Percentiles rank a stretch among this genome's conserved stretches.
Evolutionary conservation across 208 protist genomes (phyloP).

Genomic region (Jaenimonas drosophilae): DNA sequence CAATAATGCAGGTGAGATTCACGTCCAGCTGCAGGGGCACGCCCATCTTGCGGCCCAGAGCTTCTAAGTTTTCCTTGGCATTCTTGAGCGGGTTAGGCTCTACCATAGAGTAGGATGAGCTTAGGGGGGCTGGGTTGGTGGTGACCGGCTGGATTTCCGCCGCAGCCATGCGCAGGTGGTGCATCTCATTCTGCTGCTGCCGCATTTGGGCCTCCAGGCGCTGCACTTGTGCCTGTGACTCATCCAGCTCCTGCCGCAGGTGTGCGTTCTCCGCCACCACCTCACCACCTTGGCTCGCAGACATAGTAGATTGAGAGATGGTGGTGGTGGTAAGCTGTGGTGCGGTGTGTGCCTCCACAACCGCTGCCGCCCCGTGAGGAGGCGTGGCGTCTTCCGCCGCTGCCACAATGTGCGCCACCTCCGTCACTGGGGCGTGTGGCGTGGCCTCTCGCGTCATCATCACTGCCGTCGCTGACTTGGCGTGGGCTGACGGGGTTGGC

Average conservation of each 20-base stretch:
- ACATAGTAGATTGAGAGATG: no score
- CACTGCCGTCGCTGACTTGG: constrained; percentile 15
- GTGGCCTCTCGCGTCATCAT: constrained; percentile 9
- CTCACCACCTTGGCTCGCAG: no score
- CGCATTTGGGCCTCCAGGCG: constrained; percentile 15
- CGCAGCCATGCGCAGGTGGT: constrained; percentile 13
- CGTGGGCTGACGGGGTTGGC: background rate
- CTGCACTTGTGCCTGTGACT: background rate
- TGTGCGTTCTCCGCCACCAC: background rate
- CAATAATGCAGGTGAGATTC: constrained; percentile 66
- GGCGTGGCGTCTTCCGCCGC: background rate
- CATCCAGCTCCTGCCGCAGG: background rate
- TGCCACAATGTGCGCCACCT: background rate
- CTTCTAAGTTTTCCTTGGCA: constrained; percentile 38
- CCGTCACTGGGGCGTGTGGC: background rate
- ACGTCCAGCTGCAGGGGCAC: constrained; percentile 51
- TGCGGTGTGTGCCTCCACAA: no score
- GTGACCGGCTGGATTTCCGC: constrained; percentile 9
- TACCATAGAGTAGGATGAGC: background rate
- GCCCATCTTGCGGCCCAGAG: constrained; percentile 32
- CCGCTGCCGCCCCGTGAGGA: no score
- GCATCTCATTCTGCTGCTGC: constrained; percentile 25
- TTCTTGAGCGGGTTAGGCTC: constrained; percentile 21
- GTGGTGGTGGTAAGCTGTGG: no score
- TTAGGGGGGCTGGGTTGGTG: background rate